These are phyloP conservation scores for Cryptococcus maquisensis DNA, from an alignment of 1,284 basidiomycete genomes.

Conservation along the genomic window DNA sequence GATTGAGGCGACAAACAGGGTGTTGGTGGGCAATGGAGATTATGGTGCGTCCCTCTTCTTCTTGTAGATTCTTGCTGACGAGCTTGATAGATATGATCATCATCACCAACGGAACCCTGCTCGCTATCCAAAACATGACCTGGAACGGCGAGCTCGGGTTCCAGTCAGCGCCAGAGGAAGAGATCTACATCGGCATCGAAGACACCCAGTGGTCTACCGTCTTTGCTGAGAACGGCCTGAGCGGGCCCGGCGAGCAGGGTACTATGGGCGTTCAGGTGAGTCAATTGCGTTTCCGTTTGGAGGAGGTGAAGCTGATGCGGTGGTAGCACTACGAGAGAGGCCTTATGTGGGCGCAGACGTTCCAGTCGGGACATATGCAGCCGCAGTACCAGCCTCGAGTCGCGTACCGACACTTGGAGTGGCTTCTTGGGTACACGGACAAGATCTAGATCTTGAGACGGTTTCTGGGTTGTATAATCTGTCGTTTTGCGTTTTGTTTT, in stretches of 20 bases:
- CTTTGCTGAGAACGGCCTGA: constrained; percentile 6
- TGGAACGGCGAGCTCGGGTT: constrained; percentile 31
- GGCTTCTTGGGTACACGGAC: constrained; percentile 21
- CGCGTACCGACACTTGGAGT: constrained; percentile 16
- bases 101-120: constrained; percentile 28
- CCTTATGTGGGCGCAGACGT: constrained; percentile 23
- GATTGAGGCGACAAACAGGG: constrained; percentile 62
- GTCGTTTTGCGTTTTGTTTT: background rate
- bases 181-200: constrained; percentile 6
- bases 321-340: constrained; percentile 22
- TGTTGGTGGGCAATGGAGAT: constrained; percentile 64
- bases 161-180: constrained; percentile 13
- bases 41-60: constrained; percentile 17
- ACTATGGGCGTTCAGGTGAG: constrained; percentile 17
- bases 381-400: constrained; percentile 18
- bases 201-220: constrained; percentile 5
- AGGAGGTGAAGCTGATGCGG: background rate
- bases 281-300: background rate
- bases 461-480: too few species aligned
- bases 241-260: constrained; percentile 10
- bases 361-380: constrained; percentile 19
- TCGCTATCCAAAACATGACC: constrained; percentile 40
- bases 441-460: background rate
- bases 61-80: background rate
- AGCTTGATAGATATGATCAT: constrained; percentile 21